Conservation (phyloP, 2,329 filamentous ascomycete genomes). For the Epichloe hybrida region DNA sequence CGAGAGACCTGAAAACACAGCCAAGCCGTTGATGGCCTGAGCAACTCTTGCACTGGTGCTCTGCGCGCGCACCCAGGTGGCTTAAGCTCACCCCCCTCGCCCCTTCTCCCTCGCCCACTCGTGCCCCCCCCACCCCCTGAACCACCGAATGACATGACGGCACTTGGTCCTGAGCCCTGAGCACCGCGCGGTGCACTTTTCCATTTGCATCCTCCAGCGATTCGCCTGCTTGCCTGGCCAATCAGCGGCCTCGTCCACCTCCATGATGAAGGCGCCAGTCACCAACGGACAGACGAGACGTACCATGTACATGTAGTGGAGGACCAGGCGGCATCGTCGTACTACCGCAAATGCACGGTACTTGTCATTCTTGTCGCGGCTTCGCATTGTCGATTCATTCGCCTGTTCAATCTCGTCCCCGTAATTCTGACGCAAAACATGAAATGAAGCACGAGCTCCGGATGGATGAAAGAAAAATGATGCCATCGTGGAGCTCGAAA, state of each 20-base stretch:
- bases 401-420: background rate
- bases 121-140: background rate
- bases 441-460: slow-evolving; percentile 3
- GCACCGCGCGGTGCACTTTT: background rate
- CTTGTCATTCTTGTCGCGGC: background rate
- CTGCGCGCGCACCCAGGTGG: too few species aligned
- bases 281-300: too few species aligned
- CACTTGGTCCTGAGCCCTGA: too few species aligned
- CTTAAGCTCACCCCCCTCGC: too few species aligned
- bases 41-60: too few species aligned
- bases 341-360: background rate
- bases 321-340: background rate
- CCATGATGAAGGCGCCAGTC: background rate
- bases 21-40: too few species aligned
- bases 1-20: background rate
- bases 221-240: background rate
- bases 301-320: too few species aligned
- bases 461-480: background rate
- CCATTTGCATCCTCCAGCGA: background rate
- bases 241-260: background rate
- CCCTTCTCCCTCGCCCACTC: too few species aligned
- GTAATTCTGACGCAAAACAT: background rate
- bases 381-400: background rate
- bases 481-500: slow-evolving; percentile 4
- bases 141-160: background rate